Conservation (phyloP, 345 rosid genomes). For the Rhodomyrtus tomentosa region DNA sequence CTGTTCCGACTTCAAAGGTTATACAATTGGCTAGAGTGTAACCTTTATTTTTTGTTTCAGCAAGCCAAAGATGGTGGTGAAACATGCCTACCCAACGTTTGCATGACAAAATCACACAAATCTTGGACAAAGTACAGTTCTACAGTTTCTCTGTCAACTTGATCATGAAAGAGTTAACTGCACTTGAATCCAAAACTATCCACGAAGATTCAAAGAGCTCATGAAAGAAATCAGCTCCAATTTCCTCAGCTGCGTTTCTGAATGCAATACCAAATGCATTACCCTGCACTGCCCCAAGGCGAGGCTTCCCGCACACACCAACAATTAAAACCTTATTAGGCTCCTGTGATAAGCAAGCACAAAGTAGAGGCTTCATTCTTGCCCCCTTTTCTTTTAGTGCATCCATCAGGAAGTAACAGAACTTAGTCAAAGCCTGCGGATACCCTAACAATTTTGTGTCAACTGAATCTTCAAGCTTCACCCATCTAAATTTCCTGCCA, state of each 20-base stretch:
- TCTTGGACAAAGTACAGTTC: background rate
- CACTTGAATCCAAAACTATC: conserved; percentile 69
- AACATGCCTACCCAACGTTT: background rate
- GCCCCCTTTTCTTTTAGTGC: conserved; percentile 95
- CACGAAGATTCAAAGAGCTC: conserved; percentile 97
- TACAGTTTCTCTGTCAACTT: conserved; percentile 76
- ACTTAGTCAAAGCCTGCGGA: conserved; percentile 90
- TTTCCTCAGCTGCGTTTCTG: conserved; percentile 76
- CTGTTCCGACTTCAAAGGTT: background rate
- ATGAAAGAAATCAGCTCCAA: conserved; percentile 75
- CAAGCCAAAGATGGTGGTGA: background rate
- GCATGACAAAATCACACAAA: background rate
- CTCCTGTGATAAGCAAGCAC: conserved; percentile 73
- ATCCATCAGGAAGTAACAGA: conserved; percentile 95
- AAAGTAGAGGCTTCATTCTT: conserved; percentile 76
- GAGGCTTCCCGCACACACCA: conserved; percentile 88
- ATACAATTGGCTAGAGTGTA: background rate
- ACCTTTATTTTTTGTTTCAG: background rate
- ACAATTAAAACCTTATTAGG: conserved; percentile 67
- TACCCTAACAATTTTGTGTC: conserved; percentile 75
- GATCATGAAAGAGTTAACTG: conserved; percentile 80
- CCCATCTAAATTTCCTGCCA: conserved; percentile 95
- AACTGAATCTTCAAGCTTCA: conserved; percentile 70
- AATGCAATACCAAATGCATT: conserved; percentile 88
- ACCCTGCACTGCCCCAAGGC: conserved; percentile 86